Base-by-base conservation (phyloP, 2,329 filamentous ascomycete species). In the Salinomyces thailandicus region DNA sequence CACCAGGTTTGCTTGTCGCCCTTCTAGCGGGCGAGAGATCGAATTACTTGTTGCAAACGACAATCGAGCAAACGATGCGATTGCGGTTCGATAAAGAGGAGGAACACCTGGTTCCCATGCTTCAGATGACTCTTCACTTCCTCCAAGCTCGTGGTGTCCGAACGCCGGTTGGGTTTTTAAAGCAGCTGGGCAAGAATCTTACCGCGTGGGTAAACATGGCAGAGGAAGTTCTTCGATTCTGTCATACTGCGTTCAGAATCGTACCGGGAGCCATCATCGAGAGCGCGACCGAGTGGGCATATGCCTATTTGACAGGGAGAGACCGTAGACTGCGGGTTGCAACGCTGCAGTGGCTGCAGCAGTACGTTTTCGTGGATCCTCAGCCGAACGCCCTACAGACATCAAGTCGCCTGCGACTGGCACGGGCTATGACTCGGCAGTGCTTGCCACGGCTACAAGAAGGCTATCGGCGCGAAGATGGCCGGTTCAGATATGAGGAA, bases 1-100 rank as follows among this genome's bases (percentile, higher is more conserved):
- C 38, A 8, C 48, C 50, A 12, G 48, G 46, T 15, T 42, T 43
- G 30, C 35, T 52, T 5, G 22, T 52, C n/a, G 39, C 36, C 35
- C 31, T 43, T 16, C 24, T 44, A 27, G 18, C n/a, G 13, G 36
- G 22, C 22, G n/a, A 26, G 22, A 31, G 24, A 20, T 19, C n/a
- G 17, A 13, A n/a, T 22, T 18, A 4, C 5, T 16, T n/a, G 18
- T 24, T 49, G 13, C 18, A 16, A 5, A 15, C 6, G 3, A 3
- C 31, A 5, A 27, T 45, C 18, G 34, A 36, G 18, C 13, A 20
- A 4, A 36, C 36, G 18, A 24, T 50, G 7, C 14, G 44, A 9
- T 12, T 18, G 11, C 35, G 45, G 28, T 42, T 47, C 37, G 44
- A 46, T 20, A 15, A 29, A n/a, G 48, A 52, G 35, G 39, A 48